A percentile compares a stretch with the other conserved stretches of the same genome.
Evolutionary conservation across 2,329 filamentous ascomycete species (phyloP).

Genomic region (Talaromyces sp.): DNA sequence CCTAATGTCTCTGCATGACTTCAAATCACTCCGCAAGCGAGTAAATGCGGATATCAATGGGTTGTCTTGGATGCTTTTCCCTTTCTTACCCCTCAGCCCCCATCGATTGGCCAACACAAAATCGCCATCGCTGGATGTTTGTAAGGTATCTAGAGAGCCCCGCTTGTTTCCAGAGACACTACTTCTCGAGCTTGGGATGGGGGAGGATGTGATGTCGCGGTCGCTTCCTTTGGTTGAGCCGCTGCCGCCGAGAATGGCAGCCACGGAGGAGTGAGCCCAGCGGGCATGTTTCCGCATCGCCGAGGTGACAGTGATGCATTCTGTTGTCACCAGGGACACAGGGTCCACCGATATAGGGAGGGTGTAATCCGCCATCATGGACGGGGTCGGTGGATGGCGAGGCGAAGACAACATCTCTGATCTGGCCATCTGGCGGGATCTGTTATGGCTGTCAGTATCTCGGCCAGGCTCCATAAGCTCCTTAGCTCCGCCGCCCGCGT

Average conservation of each 20-base stretch:
- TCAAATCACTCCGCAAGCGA: constrained; percentile 80
- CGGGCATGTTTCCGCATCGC: constrained; percentile 97
- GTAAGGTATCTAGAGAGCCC: constrained; percentile 11
- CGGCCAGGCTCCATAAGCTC: constrained; percentile 5
- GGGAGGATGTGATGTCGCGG: constrained; percentile 40
- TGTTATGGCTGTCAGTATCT: not conserved
- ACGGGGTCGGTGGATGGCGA: constrained; percentile 12
- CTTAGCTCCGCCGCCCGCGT: constrained; percentile 19
- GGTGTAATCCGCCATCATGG: constrained; percentile 32
- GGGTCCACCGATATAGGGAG: constrained; percentile 83
- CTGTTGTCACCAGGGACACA: constrained; percentile 89
- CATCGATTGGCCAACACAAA: constrained; percentile 71
- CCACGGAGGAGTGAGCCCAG: constrained; percentile 93
- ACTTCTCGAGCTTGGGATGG: constrained; percentile 33
- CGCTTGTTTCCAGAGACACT: constrained; percentile 18
- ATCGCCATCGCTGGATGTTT: constrained; percentile 37
- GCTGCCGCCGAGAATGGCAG: constrained; percentile 83
- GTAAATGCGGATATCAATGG: constrained; percentile 94
- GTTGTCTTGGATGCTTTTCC: constrained; percentile 96
- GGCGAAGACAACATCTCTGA: not conserved
- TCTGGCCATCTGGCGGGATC: constrained; percentile 18
- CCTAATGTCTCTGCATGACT: constrained; percentile 83
- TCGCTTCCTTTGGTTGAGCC: constrained; percentile 47
- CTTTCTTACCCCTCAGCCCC: constrained; percentile 91
- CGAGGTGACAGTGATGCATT: constrained; percentile 98